A percentile compares a stretch with the other conserved stretches of the same genome.
phyloP scores from a whole-genome alignment of 139 green algal genomes.

The Coelastrella sp. region DNA sequence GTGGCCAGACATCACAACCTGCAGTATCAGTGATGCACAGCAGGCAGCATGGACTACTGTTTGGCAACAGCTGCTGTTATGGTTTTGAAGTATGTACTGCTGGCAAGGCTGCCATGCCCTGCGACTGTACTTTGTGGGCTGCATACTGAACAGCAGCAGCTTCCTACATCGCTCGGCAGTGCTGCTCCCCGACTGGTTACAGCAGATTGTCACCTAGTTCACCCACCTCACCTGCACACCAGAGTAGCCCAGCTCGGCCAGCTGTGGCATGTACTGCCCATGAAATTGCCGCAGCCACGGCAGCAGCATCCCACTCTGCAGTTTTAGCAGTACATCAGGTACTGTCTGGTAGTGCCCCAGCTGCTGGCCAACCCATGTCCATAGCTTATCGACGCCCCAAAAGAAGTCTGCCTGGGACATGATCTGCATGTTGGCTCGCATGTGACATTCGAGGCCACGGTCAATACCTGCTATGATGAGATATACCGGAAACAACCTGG shows the following conservation, averaged over 20 bases:
- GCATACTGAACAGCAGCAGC: too few relatives aligned
- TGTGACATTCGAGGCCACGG: not conserved
- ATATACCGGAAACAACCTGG: not conserved
- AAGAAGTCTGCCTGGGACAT: slow-evolving; percentile 1
- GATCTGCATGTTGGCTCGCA: not conserved
- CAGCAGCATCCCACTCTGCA: not conserved
- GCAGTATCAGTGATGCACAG: not conserved
- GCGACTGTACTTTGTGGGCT: too few relatives aligned
- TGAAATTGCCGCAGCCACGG: not conserved
- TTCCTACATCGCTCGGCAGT: too few relatives aligned
- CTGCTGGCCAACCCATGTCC: not conserved
- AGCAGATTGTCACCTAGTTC: too few relatives aligned
- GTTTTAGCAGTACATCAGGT: not conserved
- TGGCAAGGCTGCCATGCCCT: too few relatives aligned
- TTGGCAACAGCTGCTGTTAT: too few relatives aligned
- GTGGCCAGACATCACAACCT: slow-evolving; percentile 31
- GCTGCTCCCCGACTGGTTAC: too few relatives aligned
- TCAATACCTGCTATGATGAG: not conserved
- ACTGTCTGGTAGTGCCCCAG: not conserved
- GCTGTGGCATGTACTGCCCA: not conserved
- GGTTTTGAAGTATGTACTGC: too few relatives aligned
- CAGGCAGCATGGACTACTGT: not conserved
- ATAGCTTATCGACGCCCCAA: not conserved
- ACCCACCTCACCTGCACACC: not conserved
- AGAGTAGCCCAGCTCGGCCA: not conserved